phyloP scores from a whole-genome alignment of 768 basidiomycete species.

The Suillus placidus region DNA sequence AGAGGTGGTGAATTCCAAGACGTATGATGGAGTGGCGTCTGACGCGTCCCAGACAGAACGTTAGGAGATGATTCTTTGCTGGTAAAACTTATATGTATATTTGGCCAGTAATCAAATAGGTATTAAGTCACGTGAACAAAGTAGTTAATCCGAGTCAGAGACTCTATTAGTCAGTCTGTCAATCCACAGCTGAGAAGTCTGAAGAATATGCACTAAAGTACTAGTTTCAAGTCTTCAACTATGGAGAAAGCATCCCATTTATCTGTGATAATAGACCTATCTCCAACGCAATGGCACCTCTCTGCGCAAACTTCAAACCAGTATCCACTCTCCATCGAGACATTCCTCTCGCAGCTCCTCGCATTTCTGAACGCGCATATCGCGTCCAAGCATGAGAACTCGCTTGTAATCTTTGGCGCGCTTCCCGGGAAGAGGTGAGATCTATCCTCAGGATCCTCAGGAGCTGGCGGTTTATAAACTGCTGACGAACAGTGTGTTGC shows the following conservation, averaged over 20 bases:
- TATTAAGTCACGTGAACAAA: background rate
- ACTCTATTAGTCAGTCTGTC: too few relatives aligned
- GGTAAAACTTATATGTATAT: too few relatives aligned
- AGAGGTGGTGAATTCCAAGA: constrained; percentile 14
- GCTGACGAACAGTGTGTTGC: constrained; percentile 56
- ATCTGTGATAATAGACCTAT: constrained; percentile 83
- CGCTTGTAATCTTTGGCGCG: constrained; percentile 90
- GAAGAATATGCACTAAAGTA: background rate
- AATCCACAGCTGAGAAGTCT: background rate
- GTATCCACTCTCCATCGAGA: constrained; percentile 61
- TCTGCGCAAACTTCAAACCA: constrained; percentile 53
- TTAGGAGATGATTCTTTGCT: background rate
- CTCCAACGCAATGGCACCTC: constrained; percentile 84
- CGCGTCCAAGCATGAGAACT: constrained; percentile 88
- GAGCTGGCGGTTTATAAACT: constrained; percentile 3
- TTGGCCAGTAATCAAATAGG: too few relatives aligned
- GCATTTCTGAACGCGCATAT: constrained; percentile 94
- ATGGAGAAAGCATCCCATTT: constrained; percentile 66
- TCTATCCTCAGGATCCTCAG: constrained; percentile 8
- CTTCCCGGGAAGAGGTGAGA: constrained; percentile 78
- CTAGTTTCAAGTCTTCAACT: background rate
- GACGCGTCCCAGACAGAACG: constrained; percentile 16
- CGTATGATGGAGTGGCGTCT: constrained; percentile 21
- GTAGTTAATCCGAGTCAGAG: background rate
- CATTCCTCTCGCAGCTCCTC: constrained; percentile 84